These are phyloP conservation scores for Mycosphaerella arachidis DNA, from an alignment of 2,329 filamentous ascomycete genomes.

Conservation along the genomic window DNA sequence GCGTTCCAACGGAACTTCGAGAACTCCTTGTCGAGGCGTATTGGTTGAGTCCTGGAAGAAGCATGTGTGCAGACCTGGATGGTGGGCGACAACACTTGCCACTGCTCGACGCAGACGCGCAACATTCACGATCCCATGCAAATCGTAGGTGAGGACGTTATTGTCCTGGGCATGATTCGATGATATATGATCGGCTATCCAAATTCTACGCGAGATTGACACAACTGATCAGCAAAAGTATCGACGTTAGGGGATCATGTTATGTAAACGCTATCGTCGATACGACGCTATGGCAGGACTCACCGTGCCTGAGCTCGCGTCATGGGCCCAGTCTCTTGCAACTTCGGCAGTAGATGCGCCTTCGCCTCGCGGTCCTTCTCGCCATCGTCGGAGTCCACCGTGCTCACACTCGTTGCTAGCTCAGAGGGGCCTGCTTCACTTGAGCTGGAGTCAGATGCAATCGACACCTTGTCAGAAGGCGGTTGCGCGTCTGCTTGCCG, in stretches of 20 bases:
- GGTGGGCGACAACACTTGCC: conserved; percentile 10
- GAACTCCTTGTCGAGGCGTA: conserved; percentile 14
- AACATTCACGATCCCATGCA: conserved; percentile 12
- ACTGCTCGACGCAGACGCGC: conserved; percentile 15
- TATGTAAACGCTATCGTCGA: not conserved
- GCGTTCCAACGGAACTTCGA: conserved; percentile 9
- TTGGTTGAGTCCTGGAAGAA: conserved; percentile 16
- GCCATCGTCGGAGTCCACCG: not conserved
- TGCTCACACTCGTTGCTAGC: conserved; percentile 12
- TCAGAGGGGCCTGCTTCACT: conserved; percentile 7
- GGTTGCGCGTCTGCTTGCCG: not conserved
- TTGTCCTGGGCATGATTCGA: conserved; percentile 13
- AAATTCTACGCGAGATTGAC: conserved; percentile 10
- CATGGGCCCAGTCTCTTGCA: conserved; percentile 14
- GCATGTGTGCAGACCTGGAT: conserved; percentile 15
- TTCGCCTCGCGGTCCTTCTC: conserved; percentile 1
- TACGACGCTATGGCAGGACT: conserved; percentile 13
- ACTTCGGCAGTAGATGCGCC: not conserved
- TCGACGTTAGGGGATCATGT: not conserved
- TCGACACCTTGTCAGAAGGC: not conserved
- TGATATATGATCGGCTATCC: conserved; percentile 15
- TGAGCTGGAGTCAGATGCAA: not conserved
- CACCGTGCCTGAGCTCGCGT: conserved; percentile 20
- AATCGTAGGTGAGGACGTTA: conserved; percentile 13
- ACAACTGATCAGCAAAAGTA: conserved; percentile 4